A percentile compares a stretch with the other conserved stretches of the same genome.
phyloP scores from a whole-genome alignment of 1,284 basidiomycete genomes.

The Ganoderma lingzhi region DNA sequence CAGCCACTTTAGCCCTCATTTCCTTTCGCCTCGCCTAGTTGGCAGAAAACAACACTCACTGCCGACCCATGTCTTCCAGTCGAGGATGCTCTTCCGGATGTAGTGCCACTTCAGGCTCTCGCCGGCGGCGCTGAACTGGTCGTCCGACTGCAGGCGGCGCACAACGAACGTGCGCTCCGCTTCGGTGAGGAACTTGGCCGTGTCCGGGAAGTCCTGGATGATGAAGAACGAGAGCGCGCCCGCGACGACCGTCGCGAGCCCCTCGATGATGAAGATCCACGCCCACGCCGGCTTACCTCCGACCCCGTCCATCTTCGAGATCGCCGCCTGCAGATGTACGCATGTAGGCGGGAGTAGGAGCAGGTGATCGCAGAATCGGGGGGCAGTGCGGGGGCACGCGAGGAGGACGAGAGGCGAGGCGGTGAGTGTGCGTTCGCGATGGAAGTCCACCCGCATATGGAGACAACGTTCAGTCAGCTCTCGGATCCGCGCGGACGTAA shows the following conservation, averaged over 20 bases:
- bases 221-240: constrained; percentile 77
- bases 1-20: too few relatives aligned
- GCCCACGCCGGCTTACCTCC: constrained; percentile 68
- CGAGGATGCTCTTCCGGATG: constrained; percentile 65
- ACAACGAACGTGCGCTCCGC: constrained; percentile 75
- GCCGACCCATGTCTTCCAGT: constrained; percentile 80
- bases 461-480: constrained; percentile 16
- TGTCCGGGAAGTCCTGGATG: constrained; percentile 84
- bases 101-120: constrained; percentile 70
- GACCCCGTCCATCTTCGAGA: constrained; percentile 72
- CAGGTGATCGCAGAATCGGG: not conserved
- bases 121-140: constrained; percentile 77
- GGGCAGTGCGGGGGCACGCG: not conserved
- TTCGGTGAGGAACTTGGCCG: constrained; percentile 77
- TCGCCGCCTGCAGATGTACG: constrained; percentile 56
- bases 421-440: not conserved
- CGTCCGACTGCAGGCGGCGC: constrained; percentile 71
- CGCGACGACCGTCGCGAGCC: constrained; percentile 71
- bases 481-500: constrained; percentile 6
- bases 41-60: constrained; percentile 49
- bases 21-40: too few relatives aligned
- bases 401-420: not conserved
- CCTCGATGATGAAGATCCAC: constrained; percentile 81
- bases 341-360: too few relatives aligned
- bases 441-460: not conserved